Evolutionary conservation across 805 yeast species (phyloP).

Genomic region (Suhomyces canberraensis): DNA sequence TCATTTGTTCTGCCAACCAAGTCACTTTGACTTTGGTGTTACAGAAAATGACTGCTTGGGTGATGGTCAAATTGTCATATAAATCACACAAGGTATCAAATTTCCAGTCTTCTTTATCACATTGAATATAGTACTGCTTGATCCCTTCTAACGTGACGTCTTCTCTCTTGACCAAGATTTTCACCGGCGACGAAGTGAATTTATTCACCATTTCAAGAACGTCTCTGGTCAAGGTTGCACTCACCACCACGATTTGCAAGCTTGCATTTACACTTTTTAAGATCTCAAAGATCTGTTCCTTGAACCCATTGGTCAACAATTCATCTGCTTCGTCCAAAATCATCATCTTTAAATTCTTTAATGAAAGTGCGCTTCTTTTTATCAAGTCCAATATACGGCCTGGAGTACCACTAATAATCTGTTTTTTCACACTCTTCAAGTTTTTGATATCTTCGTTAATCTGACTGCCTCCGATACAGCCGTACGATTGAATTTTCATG

Average conservation of each 20-base stretch:
- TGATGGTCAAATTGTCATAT: constrained; percentile 90
- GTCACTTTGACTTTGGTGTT: constrained; percentile 93
- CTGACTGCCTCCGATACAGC: constrained; percentile 96
- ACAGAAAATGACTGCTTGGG: constrained; percentile 98
- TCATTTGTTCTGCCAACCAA: constrained; percentile 78
- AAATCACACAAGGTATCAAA: constrained; percentile 92
- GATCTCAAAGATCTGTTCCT: constrained; percentile 91
- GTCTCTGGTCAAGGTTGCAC: constrained; percentile 91
- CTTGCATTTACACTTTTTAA: constrained; percentile 79
- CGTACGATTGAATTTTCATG: constrained; percentile 89
- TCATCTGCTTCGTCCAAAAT: constrained; percentile 98
- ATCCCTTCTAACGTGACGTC: constrained; percentile 93
- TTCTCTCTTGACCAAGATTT: constrained; percentile 91
- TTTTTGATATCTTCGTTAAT: constrained; percentile 84
- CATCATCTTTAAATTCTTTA: constrained; percentile 81
- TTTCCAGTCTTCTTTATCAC: constrained; percentile 91
- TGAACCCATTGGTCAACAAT: constrained; percentile 87
- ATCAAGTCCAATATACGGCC: constrained; percentile 97
- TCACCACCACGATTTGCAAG: constrained; percentile 88
- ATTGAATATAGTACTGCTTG: constrained; percentile 85
- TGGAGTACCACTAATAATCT: constrained; percentile 96
- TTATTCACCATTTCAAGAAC: constrained; percentile 89
- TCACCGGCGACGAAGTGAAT: constrained; percentile 90
- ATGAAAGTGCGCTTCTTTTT: constrained; percentile 78
- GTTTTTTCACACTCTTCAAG: constrained; percentile 73